Evolutionary conservation across 768 basidiomycete genomes (phyloP), one percentile per base, ranked within the genome.

Genomic region (Leccinum rimulosum): DNA sequence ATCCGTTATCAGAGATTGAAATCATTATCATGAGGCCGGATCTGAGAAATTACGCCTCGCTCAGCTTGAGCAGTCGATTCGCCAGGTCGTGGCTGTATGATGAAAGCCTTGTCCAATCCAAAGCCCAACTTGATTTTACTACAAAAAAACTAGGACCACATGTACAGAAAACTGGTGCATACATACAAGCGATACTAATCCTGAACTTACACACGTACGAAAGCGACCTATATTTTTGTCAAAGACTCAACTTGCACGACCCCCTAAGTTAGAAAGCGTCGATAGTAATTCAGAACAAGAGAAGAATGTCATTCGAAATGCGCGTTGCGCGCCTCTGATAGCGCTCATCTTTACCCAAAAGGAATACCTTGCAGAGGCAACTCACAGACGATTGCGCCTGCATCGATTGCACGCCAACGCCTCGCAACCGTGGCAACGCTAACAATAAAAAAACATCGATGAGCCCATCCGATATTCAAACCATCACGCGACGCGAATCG

Each of bases 361-460:
- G 40, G n/a, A 43, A 43, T 19, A 17, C 40, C 38, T 40, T 36
- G 36, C 36, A 11, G 43, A 19, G 19, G 43, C 11, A 19, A 6
- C 19, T 69, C 52, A 73, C 51, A 75, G 54, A n/a, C 77, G 70
- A 56, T 79, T 78, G 6, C 70, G 68, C 22, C 68, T 67, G 60
- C 77, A 79, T 19, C 74, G 68, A 38, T 73, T 74, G 52, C 77
- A 79, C 0, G 66, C 73, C 59, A 71, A 54, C 64, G 72, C 68
- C 4, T 73, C 65, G 57, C 77, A 79, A 1, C 63, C 63, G 3
- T 52, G 55, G 57, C 77, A 78, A 1, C 68, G 64, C 77, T 79
- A 56, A 10, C 47, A 48, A 25, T 22, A 36, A 4, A 3, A 50
- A 25, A 11, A 25, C 2, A 17, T 31, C 31, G 19, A 47, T 57